These are phyloP conservation scores for Ophiognomonia clavigignenti-juglandacearum DNA, from an alignment of 2,329 filamentous ascomycete species.

Conservation along the genomic window DNA sequence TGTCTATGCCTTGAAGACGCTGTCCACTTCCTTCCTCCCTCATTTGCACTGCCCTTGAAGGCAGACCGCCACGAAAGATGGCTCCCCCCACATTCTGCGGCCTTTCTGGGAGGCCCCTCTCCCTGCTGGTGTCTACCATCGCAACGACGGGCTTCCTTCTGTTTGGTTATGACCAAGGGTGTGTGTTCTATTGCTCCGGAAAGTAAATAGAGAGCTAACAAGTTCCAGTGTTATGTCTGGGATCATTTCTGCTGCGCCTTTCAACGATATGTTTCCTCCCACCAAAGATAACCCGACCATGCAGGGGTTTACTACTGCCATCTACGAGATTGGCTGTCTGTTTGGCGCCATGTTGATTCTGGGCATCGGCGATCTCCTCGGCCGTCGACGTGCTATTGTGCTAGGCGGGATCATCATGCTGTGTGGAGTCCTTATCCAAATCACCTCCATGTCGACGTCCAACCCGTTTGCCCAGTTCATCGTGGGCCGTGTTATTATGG, in stretches of 20 bases:
- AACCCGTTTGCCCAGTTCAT: slow-evolving; percentile 39
- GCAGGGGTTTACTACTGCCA: slow-evolving; percentile 42
- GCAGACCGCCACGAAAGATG: background rate
- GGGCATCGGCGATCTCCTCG: slow-evolving; percentile 47
- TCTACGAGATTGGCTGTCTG: slow-evolving; percentile 42
- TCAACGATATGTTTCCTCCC: slow-evolving; percentile 42
- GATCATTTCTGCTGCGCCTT: slow-evolving; percentile 46
- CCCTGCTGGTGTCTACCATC: slow-evolving; percentile 54
- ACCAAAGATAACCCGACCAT: slow-evolving; percentile 39
- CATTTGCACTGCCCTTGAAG: background rate
- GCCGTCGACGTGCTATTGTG: slow-evolving; percentile 50
- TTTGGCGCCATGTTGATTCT: slow-evolving; percentile 45
- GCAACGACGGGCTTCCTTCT: slow-evolving; percentile 59
- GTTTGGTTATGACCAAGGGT: slow-evolving; percentile 54
- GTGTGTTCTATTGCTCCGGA: slow-evolving; percentile 18
- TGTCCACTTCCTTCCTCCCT: background rate
- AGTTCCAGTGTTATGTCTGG: slow-evolving; percentile 43
- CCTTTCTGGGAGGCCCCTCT: slow-evolving; percentile 52
- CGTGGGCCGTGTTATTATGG: slow-evolving; percentile 44
- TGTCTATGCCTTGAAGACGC: background rate
- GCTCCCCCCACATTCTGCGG: slow-evolving; percentile 50
- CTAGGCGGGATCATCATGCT: slow-evolving; percentile 53
- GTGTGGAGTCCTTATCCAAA: slow-evolving; percentile 55
- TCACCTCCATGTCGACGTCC: slow-evolving; percentile 28
- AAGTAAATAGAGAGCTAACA: slow-evolving; percentile 10